Conservation (phyloP, 2,329 filamentous ascomycete genomes). For the Drechslerella coelobrocha region DNA sequence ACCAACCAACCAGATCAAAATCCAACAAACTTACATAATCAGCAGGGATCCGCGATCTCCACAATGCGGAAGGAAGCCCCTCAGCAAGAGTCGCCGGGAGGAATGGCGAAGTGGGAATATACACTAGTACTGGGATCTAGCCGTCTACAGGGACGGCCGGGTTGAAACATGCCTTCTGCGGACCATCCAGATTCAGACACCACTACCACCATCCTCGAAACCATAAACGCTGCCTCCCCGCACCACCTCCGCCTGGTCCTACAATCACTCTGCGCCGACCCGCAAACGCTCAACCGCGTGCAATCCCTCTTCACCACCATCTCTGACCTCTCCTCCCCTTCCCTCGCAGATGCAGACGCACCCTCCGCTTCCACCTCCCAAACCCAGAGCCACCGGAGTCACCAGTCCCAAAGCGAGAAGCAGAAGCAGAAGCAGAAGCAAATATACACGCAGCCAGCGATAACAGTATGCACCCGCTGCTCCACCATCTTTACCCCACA, state of each 20-base stretch:
- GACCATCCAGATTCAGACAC: conserved; percentile 3
- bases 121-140: too few species aligned
- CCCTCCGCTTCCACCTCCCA: neutral
- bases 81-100: too few species aligned
- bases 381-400: neutral
- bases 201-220: conserved; percentile 2
- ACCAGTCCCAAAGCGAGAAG: conserved; percentile 7
- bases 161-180: neutral
- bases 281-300: neutral
- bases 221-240: conserved; percentile 7
- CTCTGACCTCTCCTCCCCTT: neutral
- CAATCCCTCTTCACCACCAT: neutral
- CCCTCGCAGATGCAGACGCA: too few species aligned
- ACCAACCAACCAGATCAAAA: too few species aligned
- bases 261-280: conserved; percentile 12
- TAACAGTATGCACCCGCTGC: conserved; percentile 6
- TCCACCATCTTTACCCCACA: neutral
- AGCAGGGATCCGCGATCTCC: too few species aligned
- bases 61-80: too few species aligned
- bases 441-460: too few species aligned
- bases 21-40: too few species aligned
- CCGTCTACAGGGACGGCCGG: neutral
- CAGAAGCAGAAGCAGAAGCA: neutral
- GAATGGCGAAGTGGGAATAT: too few species aligned
- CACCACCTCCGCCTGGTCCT: conserved; percentile 13